Conservation (phyloP, 2,329 filamentous ascomycete genomes). For the Microdochium nivale region DNA sequence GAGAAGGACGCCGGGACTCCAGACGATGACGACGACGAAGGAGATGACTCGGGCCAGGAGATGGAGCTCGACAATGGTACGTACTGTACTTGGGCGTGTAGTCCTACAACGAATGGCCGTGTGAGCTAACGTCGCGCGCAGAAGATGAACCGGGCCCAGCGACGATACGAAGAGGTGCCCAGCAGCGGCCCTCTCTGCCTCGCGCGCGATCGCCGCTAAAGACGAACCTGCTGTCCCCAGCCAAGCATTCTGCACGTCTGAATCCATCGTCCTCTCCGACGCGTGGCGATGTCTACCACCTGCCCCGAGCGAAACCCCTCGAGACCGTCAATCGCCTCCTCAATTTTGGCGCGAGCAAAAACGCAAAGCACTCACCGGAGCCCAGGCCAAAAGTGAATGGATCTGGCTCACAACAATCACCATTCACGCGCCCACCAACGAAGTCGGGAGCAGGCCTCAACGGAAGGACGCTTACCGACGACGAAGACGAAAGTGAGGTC, state of each 20-base stretch:
- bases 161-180: slow-evolving; percentile 41
- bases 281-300: slow-evolving; percentile 25
- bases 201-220: slow-evolving; percentile 53
- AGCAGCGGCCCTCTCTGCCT: slow-evolving; percentile 36
- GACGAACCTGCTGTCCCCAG: slow-evolving; percentile 51
- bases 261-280: slow-evolving; percentile 42
- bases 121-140: slow-evolving; percentile 18
- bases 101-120: slow-evolving; percentile 2
- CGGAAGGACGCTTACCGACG: slow-evolving; percentile 4
- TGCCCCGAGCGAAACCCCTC: slow-evolving; percentile 19
- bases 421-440: background rate
- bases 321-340: slow-evolving; percentile 43
- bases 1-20: slow-evolving; percentile 36
- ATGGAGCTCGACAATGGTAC: slow-evolving; percentile 46
- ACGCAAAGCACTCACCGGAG: slow-evolving; percentile 6
- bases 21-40: slow-evolving; percentile 18
- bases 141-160: slow-evolving; percentile 44
- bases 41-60: slow-evolving; percentile 31
- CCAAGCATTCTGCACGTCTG: slow-evolving; percentile 51
- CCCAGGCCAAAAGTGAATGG: slow-evolving; percentile 3
- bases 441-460: slow-evolving; percentile 3
- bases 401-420: background rate
- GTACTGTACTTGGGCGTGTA: slow-evolving; percentile 13
- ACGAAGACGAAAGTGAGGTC: slow-evolving; percentile 11
- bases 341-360: slow-evolving; percentile 33